These are phyloP conservation scores for Picea abies DNA, from an alignment of 83 land plant genomes.

Conservation along the genomic window DNA sequence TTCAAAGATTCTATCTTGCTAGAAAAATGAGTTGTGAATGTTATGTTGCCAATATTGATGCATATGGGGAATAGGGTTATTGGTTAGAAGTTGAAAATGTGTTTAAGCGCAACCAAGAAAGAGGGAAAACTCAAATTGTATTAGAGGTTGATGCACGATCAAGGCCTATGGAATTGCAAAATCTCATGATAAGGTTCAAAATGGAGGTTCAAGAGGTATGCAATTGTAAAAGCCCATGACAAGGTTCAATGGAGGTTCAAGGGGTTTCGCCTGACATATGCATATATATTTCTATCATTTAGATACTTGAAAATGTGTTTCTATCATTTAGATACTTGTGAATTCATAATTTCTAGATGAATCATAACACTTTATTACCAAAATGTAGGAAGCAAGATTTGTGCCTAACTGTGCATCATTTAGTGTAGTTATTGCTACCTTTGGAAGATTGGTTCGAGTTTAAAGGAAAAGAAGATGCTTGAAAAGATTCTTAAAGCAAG, in stretches of 20 bases:
- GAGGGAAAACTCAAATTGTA: conserved; percentile 26
- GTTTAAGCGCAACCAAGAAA: conserved; percentile 37
- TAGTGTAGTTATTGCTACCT: too few relatives aligned
- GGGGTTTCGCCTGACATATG: conserved; percentile 44
- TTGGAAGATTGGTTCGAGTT: too few relatives aligned
- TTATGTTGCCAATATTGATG: too few relatives aligned
- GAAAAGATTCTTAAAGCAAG: too few relatives aligned
- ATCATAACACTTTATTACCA: conserved; percentile 40
- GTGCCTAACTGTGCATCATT: too few relatives aligned
- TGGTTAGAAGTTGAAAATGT: too few relatives aligned
- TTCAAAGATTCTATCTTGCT: conserved; percentile 50
- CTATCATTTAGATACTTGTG: too few relatives aligned
- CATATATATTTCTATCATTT: conserved; percentile 57
- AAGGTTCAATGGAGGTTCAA: conserved; percentile 51
- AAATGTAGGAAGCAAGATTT: background rate
- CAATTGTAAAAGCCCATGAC: too few relatives aligned
- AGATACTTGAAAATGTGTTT: conserved; percentile 44
- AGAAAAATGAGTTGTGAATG: too few relatives aligned
- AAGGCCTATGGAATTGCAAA: conserved; percentile 74
- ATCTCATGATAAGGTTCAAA: conserved; percentile 46
- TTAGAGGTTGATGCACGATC: conserved; percentile 75
- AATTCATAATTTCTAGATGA: conserved; percentile 37
- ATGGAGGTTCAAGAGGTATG: conserved; percentile 55
- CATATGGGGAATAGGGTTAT: too few relatives aligned
- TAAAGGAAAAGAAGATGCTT: too few relatives aligned